Evolutionary conservation across 2,329 filamentous ascomycete species (phyloP).

Genomic region (Fusarium ramigenum): DNA sequence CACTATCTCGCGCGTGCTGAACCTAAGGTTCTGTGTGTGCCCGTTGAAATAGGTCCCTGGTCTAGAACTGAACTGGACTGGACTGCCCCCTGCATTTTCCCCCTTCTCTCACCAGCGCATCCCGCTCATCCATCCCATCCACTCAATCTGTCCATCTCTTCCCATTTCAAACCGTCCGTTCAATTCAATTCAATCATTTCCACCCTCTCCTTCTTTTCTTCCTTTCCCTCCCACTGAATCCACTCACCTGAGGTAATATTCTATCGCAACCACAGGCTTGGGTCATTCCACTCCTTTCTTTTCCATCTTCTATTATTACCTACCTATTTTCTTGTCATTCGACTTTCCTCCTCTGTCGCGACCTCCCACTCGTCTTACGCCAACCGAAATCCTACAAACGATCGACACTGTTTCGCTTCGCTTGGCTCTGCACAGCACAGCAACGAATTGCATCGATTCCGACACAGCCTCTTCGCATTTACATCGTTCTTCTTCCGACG

Average conservation of each 20-base stretch:
- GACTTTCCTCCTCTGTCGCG: conserved; percentile 16
- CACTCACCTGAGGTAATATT: conserved; percentile 17
- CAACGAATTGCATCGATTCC: not conserved
- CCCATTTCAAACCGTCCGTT: conserved; percentile 30
- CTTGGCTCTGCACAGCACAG: conserved; percentile 12
- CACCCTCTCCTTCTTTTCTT: conserved; percentile 27
- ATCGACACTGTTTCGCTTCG: conserved; percentile 29
- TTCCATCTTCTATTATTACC: conserved; percentile 24
- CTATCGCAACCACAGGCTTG: conserved; percentile 31
- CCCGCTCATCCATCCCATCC: conserved; percentile 19
- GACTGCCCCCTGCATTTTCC: conserved; percentile 5
- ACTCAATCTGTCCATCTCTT: conserved; percentile 32
- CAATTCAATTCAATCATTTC: conserved; percentile 35
- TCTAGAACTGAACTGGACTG: conserved; percentile 22
- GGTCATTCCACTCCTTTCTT: conserved; percentile 39
- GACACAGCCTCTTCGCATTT: conserved; percentile 26
- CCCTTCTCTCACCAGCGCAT: conserved; percentile 35
- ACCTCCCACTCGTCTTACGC: conserved; percentile 15
- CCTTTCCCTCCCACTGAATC: conserved; percentile 28
- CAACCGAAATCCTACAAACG: conserved; percentile 20
- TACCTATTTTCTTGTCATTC: conserved; percentile 36
- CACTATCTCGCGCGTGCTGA: conserved; percentile 4
- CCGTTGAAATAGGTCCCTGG: conserved; percentile 12
- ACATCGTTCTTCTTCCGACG: conserved; percentile 25
- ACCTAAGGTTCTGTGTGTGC: not conserved